Conservation (phyloP, 495 filamentous ascomycete species). For the Viridothelium virens region DNA sequence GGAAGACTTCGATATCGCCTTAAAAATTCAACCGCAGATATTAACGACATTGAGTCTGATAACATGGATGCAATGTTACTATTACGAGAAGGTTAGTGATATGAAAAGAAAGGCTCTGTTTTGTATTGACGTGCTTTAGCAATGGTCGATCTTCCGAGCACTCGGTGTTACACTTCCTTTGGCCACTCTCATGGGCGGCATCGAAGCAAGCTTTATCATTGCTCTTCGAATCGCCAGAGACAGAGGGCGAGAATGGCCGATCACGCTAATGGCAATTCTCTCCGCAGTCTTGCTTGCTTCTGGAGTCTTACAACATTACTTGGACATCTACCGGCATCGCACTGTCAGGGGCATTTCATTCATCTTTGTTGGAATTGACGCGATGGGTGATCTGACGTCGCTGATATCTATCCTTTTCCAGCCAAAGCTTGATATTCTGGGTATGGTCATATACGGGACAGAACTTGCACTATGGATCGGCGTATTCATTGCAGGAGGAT, state of each 20-base stretch:
- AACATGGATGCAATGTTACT: conserved; percentile 58
- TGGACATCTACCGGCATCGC: conserved; percentile 50
- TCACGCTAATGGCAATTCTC: conserved; percentile 53
- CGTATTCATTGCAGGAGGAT: conserved; percentile 52
- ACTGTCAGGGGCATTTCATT: conserved; percentile 60
- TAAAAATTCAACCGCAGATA: conserved; percentile 55
- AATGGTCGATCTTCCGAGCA: conserved; percentile 41
- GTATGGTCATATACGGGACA: conserved; percentile 54
- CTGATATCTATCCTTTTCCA: conserved; percentile 55
- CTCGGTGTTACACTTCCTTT: conserved; percentile 37
- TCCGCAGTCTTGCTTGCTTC: conserved; percentile 50
- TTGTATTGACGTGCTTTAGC: conserved; percentile 28
- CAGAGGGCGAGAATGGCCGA: conserved; percentile 42
- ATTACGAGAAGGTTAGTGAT: conserved; percentile 47
- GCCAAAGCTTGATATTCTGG: conserved; percentile 45
- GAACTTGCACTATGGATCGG: conserved; percentile 57
- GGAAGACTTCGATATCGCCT: conserved; percentile 51
- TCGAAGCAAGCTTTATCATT: conserved; percentile 47
- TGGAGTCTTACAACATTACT: conserved; percentile 49
- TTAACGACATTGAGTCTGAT: conserved; percentile 52
- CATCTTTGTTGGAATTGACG: conserved; percentile 58
- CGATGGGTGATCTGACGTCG: conserved; percentile 55
- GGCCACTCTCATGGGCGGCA: conserved; percentile 41
- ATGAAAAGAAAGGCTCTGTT: conserved; percentile 8
- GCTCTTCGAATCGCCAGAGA: conserved; percentile 40